A percentile compares a stretch with the other conserved stretches of the same genome.
phyloP scores from a whole-genome alignment of 169 alveolate species.

The Perkinsus olseni region DNA sequence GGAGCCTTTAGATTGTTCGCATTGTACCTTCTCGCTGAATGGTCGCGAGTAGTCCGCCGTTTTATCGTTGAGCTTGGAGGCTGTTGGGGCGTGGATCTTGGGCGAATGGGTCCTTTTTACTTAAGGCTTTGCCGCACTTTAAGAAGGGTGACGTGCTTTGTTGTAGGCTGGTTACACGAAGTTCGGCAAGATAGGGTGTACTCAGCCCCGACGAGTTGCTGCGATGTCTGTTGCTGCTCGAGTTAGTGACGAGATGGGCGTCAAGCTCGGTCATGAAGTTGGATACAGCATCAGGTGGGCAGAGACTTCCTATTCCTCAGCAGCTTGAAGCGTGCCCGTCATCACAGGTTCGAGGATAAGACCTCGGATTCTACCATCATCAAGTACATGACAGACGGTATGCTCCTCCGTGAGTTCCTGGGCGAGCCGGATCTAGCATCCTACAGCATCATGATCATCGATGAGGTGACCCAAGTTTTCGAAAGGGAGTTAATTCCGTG shows the following conservation, averaged over 20 bases:
- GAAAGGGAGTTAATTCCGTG: no score
- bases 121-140: no score
- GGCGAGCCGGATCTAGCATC: slow-evolving; percentile 86
- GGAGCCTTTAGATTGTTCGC: no score
- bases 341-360: slow-evolving; percentile 97
- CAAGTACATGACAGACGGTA: slow-evolving; percentile 99
- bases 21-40: no score
- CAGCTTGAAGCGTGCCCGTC: no score
- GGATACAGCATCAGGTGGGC: slow-evolving; percentile 60
- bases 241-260: slow-evolving; percentile 94
- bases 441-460: slow-evolving; percentile 91
- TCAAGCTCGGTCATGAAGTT: slow-evolving; percentile 94
- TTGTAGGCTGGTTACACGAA: slow-evolving; percentile 77
- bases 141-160: no score
- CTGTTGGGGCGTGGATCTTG: no score
- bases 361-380: slow-evolving; percentile 86
- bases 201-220: slow-evolving; percentile 99
- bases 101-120: no score
- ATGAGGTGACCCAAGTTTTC: slow-evolving; percentile 82
- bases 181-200: slow-evolving; percentile 92
- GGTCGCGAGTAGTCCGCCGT: no score
- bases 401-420: slow-evolving; percentile 92
- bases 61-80: no score
- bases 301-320: no score
- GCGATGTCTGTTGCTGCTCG: slow-evolving; percentile 99